These are phyloP conservation scores for Myriosclerotinia duriaeana DNA, from an alignment of 2,329 filamentous ascomycete species.

Conservation along the genomic window DNA sequence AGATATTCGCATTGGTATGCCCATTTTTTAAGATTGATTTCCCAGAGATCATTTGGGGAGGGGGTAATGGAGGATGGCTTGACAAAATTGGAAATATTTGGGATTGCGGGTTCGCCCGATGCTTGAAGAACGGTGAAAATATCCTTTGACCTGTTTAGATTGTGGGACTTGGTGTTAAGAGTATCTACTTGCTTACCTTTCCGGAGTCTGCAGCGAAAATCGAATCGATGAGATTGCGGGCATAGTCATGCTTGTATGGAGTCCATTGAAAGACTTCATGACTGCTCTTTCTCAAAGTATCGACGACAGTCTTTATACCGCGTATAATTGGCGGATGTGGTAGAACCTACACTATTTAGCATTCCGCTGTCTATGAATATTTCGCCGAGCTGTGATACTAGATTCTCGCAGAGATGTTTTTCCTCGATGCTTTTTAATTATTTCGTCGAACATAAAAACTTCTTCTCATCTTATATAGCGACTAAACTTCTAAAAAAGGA, in stretches of 20 bases:
- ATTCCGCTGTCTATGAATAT: not conserved
- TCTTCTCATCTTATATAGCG: not conserved
- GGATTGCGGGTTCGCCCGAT: conserved; percentile 43
- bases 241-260: conserved; percentile 40
- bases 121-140: conserved; percentile 29
- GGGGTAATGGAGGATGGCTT: conserved; percentile 30
- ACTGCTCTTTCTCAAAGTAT: conserved; percentile 51
- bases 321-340: conserved; percentile 58
- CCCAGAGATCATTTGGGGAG: conserved; percentile 35
- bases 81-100: conserved; percentile 37
- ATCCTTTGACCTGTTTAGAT: conserved; percentile 23
- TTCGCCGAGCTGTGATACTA: not conserved
- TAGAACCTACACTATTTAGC: not conserved
- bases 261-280: conserved; percentile 50
- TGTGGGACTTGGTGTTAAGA: not conserved
- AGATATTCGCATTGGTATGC: conserved; percentile 40
- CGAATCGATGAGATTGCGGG: conserved; percentile 32
- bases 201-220: conserved; percentile 38
- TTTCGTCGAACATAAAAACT: conserved; percentile 26
- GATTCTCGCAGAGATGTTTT: too few relatives aligned
- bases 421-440: too few relatives aligned
- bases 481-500: too few relatives aligned
- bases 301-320: conserved; percentile 51
- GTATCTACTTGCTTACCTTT: conserved; percentile 5
- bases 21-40: conserved; percentile 34